Evolutionary conservation across 169 alveolate species (phyloP), one percentile per base, ranked within the genome.

Genomic region (Cardiosporidium cionae): DNA sequence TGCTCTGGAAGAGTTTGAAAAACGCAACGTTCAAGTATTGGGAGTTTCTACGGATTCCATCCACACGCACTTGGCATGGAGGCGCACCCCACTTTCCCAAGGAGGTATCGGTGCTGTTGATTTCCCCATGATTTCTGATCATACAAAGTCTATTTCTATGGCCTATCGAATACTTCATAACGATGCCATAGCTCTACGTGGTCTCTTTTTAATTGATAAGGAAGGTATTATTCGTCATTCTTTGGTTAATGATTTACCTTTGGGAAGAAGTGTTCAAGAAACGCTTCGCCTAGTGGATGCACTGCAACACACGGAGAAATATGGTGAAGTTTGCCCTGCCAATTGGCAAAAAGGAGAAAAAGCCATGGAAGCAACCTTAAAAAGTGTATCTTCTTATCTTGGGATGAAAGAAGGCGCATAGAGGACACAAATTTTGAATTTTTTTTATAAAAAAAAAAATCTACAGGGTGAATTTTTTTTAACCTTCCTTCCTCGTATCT

Each of bases 271-370:
- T 74, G 96, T 91, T 65, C 68, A 94, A 58, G 99, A 97, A 76
- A 90, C 91, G 27, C 69, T 96, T 52, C 89, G 90, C 23, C 1
- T 27, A 27, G 23, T 64, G 27, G 65, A 64, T 63, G 74, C 22
- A 35, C n/a, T 95, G 84, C 93, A 94, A 82, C 89, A 76, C 82
- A 86, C 89, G 78, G 98, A 94, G 76, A 89, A 91, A 80, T 81
- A 90, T 80, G 98, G 98, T 62, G 99, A 95, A 77, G 99, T 97
- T 25, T 97, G 99, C 86, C 99, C 99, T 62, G 99, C 99, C 25
- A 88, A 91, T 85, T 97, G 99, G 99, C 87, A 85, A 79, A 95
- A 95, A 58, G 99, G 99, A 37, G 80, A 81, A 52, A 90, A 80
- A 67, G 91, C 96, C 72, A 96, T 97, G 98, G 86, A 89, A 32